Conservation (phyloP, 1,139 yeast species). For the Kurtzmaniella quercitrusa region DNA sequence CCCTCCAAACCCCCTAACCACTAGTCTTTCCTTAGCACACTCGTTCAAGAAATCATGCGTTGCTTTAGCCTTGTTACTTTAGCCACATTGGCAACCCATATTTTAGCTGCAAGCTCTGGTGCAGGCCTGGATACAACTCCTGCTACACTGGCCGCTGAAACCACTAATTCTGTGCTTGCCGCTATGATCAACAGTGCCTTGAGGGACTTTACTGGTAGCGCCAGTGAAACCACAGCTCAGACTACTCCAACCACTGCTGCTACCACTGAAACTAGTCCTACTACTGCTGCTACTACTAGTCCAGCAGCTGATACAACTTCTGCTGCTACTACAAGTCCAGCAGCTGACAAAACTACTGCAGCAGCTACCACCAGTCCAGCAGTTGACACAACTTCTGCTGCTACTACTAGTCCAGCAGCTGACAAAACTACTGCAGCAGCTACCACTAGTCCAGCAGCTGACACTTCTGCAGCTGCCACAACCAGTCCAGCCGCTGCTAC, state of each 20-base stretch:
- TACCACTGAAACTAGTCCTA: background rate
- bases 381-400: slow-evolving; percentile 3
- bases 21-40: slow-evolving; percentile 5
- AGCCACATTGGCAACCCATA: slow-evolving; percentile 3
- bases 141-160: background rate
- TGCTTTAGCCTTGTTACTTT: slow-evolving; percentile 4
- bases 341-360: background rate
- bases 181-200: background rate
- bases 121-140: background rate
- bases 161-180: background rate
- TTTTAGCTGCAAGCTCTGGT: slow-evolving; percentile 3
- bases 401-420: slow-evolving; percentile 1
- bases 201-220: background rate
- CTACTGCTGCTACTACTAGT: slow-evolving; percentile 2
- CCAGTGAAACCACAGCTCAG: background rate
- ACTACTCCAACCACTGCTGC: slow-evolving; percentile 1
- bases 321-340: slow-evolving; percentile 5
- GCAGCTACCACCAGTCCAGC: background rate
- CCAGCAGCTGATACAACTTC: slow-evolving; percentile 3
- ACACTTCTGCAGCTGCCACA: slow-evolving; percentile 3
- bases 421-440: slow-evolving; percentile 1
- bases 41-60: slow-evolving; percentile 4
- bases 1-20: slow-evolving; percentile 6
- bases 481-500: slow-evolving; percentile 1
- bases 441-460: too few relatives aligned